Percentiles rank a stretch among this genome's conserved stretches.
phyloP scores from a whole-genome alignment of 148 eudicot genomes.

The Rheum nobile region DNA sequence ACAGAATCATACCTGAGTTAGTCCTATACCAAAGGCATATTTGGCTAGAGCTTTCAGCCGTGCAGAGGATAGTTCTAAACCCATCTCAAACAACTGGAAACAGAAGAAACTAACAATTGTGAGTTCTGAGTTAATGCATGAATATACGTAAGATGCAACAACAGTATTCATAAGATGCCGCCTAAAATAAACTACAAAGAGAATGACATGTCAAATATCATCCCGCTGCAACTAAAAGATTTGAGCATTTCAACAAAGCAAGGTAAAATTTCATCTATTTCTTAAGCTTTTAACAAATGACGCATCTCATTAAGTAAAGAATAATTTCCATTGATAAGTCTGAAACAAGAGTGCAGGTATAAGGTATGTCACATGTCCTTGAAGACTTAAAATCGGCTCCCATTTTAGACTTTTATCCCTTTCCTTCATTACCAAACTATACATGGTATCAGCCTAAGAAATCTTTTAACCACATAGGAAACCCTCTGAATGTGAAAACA shows the following conservation, averaged over 20 bases:
- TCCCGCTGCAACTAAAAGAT: neutral
- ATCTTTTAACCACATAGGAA: too few species aligned
- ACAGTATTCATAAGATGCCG: neutral
- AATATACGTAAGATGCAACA: neutral
- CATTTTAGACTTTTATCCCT: too few species aligned
- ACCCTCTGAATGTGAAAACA: too few species aligned
- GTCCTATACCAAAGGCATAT: slow-evolving; percentile 89
- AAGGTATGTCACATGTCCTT: too few species aligned
- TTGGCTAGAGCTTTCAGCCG: slow-evolving; percentile 93
- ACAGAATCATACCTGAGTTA: slow-evolving; percentile 98
- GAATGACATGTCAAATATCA: neutral
- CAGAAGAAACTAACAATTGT: neutral
- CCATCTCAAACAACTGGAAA: slow-evolving; percentile 79
- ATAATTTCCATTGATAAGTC: neutral
- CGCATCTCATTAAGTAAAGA: neutral
- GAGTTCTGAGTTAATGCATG: neutral
- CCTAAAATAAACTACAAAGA: neutral
- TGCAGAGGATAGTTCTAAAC: slow-evolving; percentile 86
- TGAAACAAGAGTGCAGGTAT: too few species aligned
- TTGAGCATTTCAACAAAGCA: neutral
- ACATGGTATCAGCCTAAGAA: too few species aligned
- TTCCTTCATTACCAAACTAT: too few species aligned
- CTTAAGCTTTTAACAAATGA: neutral
- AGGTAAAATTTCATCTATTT: neutral
- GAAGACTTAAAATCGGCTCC: too few species aligned